Evolutionary conservation across 163 green algal species (phyloP), one percentile per base, ranked within the genome.

Genomic region (Chlamydomonas reinhardtii): DNA sequence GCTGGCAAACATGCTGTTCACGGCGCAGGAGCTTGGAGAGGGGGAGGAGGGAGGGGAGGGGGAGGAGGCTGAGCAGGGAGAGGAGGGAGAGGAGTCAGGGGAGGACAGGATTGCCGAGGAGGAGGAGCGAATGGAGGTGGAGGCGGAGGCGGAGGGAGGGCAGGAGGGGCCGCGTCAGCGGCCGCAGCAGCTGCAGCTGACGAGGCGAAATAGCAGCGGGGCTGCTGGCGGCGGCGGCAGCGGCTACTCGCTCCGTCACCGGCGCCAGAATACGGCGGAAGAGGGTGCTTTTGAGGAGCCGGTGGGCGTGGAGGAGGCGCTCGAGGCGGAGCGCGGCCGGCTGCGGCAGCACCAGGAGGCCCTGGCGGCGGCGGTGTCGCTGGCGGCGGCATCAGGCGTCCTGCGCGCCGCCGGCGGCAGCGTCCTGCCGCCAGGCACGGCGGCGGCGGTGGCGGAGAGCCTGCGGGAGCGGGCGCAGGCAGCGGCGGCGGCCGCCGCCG

Each of bases 1-100:
- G 11, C 32, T 85, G 22, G 79, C 79, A 2, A 85, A 85, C 54
- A 85, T 85, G 79, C 79, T 85, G 24, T 73, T 85, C 34, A 70
- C 52, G 14, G 54, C n/a, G 2, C 52, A 77, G 52, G 78, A 76
- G 9, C n/a, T 2, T 20, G 65, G 66, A 25, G 64, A 65, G 15
- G 76, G 9, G 37, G 62, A 20, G 76, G 76, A 19, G 62, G 61
- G 11, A 59, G 76, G 17, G 37, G 76, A 35, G 76, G 37, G 3
- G 29, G 64, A 19, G n/a, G 65, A 75, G 37, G 64, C 52, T 2
- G 76, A 2, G 25, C 37, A 20, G 76, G 76, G 4, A 35, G 61
- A 20, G 62, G 76, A 29, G 37, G 76, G 35, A 62, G 35, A 9
- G 24, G 64, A 11, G 43, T 54, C 43, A 16, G 43, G 43, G 11